Conservation (phyloP, 1,139 yeast species). For the Suhomyces ambrosiae region DNA sequence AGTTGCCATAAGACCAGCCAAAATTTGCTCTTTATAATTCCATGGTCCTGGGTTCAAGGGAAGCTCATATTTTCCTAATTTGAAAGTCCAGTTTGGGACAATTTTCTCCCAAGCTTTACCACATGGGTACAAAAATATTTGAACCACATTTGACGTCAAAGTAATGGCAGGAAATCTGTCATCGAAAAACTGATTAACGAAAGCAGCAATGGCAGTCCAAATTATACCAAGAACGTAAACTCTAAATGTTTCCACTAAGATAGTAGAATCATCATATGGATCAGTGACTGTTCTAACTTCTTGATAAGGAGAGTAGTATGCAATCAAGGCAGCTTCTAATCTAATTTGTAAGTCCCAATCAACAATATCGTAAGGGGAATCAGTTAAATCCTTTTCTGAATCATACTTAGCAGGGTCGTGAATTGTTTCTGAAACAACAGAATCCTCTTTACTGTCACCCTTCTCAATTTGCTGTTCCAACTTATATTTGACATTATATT, state of each 20-base stretch:
- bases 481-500: conserved; percentile 7
- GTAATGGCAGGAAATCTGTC: conserved; percentile 56
- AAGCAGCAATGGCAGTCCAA: conserved; percentile 59
- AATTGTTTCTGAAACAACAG: conserved; percentile 11
- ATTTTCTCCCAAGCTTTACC: conserved; percentile 37
- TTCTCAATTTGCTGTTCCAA: conserved; percentile 10
- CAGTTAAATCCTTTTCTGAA: conserved; percentile 19
- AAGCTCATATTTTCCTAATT: conserved; percentile 19
- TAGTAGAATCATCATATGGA: conserved; percentile 51
- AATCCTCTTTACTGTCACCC: conserved; percentile 3
- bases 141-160: conserved; percentile 53
- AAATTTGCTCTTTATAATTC: conserved; percentile 27
- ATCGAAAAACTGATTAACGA: conserved; percentile 59
- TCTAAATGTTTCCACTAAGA: conserved; percentile 57
- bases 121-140: conserved; percentile 59
- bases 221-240: conserved; percentile 56
- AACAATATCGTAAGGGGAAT: conserved; percentile 5
- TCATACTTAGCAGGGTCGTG: conserved; percentile 23
- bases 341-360: conserved; percentile 23
- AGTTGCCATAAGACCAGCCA: conserved; percentile 22
- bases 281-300: conserved; percentile 63
- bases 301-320: conserved; percentile 62
- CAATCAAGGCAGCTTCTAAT: conserved; percentile 33
- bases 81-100: conserved; percentile 26
- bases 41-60: conserved; percentile 30